A percentile compares a stretch with the other conserved stretches of the same genome.
These are phyloP conservation scores for Micractinium conductrix DNA, from an alignment of 139 green algal species.

Conservation along the genomic window DNA sequence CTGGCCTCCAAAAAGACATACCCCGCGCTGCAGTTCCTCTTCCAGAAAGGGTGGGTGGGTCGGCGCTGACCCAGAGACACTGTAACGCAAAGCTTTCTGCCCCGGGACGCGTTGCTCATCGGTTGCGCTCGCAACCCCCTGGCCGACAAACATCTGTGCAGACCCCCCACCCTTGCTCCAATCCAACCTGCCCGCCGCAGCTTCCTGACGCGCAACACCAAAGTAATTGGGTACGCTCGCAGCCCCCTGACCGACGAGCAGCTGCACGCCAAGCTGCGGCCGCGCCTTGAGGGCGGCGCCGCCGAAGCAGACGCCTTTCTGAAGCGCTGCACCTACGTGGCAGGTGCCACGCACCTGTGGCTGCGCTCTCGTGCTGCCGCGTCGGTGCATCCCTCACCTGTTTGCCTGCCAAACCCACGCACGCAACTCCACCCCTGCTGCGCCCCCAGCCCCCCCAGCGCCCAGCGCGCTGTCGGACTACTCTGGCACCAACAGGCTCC, in stretches of 20 bases:
- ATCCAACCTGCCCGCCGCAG: neutral
- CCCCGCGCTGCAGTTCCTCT: slow-evolving; percentile 77
- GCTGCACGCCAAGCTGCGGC: slow-evolving; percentile 70
- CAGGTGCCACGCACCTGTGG: neutral
- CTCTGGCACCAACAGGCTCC: too few species aligned
- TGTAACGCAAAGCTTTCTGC: neutral
- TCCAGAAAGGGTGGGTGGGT: neutral
- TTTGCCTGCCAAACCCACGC: too few species aligned
- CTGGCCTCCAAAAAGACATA: slow-evolving; percentile 94
- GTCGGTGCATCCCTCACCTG: neutral
- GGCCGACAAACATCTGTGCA: too few species aligned
- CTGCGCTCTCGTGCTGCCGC: neutral
- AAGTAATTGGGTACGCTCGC: slow-evolving; percentile 88
- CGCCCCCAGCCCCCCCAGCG: too few species aligned
- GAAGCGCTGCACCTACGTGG: slow-evolving; percentile 26
- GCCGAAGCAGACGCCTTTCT: slow-evolving; percentile 70
- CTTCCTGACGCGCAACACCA: slow-evolving; percentile 37
- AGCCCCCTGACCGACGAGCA: slow-evolving; percentile 65
- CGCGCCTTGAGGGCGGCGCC: slow-evolving; percentile 48
- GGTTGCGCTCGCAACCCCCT: too few species aligned
- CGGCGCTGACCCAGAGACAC: neutral
- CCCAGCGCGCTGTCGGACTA: too few species aligned
- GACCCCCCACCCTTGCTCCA: too few species aligned
- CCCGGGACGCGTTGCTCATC: too few species aligned
- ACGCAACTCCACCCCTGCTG: too few species aligned